Evolutionary conservation across 140 eudicot species (phyloP), one percentile per base, ranked within the genome.

Genomic region (Stevia rebaudiana): DNA sequence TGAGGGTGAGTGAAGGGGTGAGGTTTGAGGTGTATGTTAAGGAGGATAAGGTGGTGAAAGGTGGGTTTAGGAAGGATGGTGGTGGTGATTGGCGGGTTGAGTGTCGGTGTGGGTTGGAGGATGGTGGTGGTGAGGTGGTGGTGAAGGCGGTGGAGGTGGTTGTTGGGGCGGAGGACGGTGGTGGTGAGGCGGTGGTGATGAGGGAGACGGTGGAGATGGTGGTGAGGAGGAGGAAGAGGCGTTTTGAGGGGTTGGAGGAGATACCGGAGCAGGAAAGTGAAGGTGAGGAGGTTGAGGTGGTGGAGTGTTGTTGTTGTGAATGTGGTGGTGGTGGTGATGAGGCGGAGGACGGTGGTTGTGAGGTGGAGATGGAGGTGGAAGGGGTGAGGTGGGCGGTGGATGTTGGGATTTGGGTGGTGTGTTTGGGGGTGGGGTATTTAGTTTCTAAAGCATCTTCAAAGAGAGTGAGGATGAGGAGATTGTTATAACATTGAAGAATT

Each of bases 301-400:
- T 60, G 9, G 50, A 60, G 16, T 58, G 77, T 39, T 78, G 86
- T 42, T 74, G 83, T 63, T 48, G 82, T 60, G 74, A 67, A 1
- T 79, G 79, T 19, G 55, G 69, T 30, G 61, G 72, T 0, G 75
- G 23, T 3, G 73, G 23, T 4, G 44, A 31, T 4, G 75, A 5
- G 44, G 77, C 2, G 70, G 80, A 8, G 39, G 83, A 51, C 4
- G 44, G 21, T 21, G 78, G 69, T 48, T 78, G 62, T 21, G 71
- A 62, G 37, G 80, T 63, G 48, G 74, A 31, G 84, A 68, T 51
- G 66, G 86, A 76, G 74, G 73, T 62, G 72, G 94, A 82, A 66
- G 89, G 82, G 8, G 89, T 89, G 54, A 36, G 80, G 11, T 91
- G 95, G 98, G 98, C 98, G 2, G 83, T 91, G 53, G 96, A 91